Conservation (phyloP, 2,329 filamentous ascomycete genomes). For the Metarhizium brunneum region DNA sequence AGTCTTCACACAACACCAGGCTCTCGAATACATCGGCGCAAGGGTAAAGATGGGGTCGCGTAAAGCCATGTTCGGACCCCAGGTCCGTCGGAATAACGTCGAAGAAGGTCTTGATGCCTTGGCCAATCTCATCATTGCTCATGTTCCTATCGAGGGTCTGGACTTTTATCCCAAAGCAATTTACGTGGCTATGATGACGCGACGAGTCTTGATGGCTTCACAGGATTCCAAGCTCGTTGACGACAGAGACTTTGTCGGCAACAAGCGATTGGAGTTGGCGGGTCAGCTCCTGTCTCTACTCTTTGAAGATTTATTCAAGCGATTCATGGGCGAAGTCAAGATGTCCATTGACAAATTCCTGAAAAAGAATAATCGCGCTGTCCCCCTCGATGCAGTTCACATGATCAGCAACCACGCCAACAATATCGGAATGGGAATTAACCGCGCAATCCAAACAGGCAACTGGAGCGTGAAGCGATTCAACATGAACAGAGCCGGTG, state of each 20-base stretch:
- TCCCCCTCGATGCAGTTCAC: slow-evolving; percentile 77
- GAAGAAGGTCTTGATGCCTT: slow-evolving; percentile 91
- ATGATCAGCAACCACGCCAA: slow-evolving; percentile 79
- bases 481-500: slow-evolving; percentile 94
- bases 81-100: slow-evolving; percentile 65
- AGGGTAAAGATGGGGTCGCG: slow-evolving; percentile 81
- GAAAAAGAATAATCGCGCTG: slow-evolving; percentile 84
- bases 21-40: slow-evolving; percentile 81
- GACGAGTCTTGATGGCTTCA: slow-evolving; percentile 89
- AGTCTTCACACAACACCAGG: slow-evolving; percentile 89
- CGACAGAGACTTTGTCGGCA: slow-evolving; percentile 95
- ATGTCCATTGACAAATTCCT: slow-evolving; percentile 90
- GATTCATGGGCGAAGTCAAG: slow-evolving; percentile 82
- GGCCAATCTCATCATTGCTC: slow-evolving; percentile 86
- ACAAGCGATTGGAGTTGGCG: slow-evolving; percentile 90
- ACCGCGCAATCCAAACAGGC: slow-evolving; percentile 90
- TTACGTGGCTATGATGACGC: slow-evolving; percentile 94
- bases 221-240: slow-evolving; percentile 85
- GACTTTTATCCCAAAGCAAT: slow-evolving; percentile 97
- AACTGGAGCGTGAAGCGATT: slow-evolving; percentile 99
- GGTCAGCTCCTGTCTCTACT: slow-evolving; percentile 88
- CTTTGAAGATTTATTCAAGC: slow-evolving; percentile 97
- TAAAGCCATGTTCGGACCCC: slow-evolving; percentile 42
- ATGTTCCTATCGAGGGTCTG: slow-evolving; percentile 82
- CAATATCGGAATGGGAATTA: slow-evolving; percentile 86